Evolutionary conservation across 2,329 filamentous ascomycete genomes (phyloP).

Genomic region (Botrytis fabae): DNA sequence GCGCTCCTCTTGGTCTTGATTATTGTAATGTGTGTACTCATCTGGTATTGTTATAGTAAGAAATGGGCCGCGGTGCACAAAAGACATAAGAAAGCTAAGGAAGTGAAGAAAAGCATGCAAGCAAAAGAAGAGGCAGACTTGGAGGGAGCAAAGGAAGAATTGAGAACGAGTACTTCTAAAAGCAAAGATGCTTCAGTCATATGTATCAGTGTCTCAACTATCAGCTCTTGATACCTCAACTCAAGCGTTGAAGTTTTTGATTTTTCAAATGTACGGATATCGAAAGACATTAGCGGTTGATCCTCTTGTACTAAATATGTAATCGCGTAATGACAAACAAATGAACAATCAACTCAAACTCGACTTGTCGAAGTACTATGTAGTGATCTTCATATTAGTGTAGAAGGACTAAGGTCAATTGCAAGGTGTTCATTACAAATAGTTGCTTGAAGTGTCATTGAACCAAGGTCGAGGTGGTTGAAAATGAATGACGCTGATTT

Average conservation of each 20-base stretch:
- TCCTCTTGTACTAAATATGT: background rate
- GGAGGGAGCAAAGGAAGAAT: background rate
- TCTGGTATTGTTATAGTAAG: background rate
- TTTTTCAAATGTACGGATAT: background rate
- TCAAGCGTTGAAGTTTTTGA: background rate
- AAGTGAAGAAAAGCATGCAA: background rate
- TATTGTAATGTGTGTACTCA: background rate
- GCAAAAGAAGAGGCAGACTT: background rate
- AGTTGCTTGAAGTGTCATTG: background rate
- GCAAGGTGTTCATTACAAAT: background rate
- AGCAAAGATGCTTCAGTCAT: background rate
- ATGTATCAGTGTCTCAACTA: background rate
- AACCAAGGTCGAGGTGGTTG: background rate
- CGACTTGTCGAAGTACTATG: background rate
- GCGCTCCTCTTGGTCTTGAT: background rate
- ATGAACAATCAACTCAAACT: background rate
- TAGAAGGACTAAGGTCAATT: background rate
- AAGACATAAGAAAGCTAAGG: background rate
- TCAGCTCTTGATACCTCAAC: background rate
- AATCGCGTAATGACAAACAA: background rate
- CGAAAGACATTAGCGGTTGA: background rate
- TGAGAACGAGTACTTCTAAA: background rate
- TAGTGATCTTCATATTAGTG: background rate
- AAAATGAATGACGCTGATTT: background rate
- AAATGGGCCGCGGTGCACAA: background rate